Base-by-base conservation (phyloP, 352 stramenopile genomes). In the Globisporangium iwayamae region DNA sequence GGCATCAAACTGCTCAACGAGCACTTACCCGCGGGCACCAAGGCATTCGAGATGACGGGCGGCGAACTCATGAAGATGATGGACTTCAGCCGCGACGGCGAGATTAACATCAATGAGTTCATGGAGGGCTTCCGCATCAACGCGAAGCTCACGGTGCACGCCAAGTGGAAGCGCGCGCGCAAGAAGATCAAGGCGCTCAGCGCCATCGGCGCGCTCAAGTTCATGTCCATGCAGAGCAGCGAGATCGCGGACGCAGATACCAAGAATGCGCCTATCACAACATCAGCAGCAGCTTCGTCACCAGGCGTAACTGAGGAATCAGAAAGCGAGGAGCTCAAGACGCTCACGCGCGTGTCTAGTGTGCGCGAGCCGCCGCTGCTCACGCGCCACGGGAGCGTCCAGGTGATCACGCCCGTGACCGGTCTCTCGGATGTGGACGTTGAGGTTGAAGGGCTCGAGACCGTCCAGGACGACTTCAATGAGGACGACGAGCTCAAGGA, bases 101-200 rank as follows among this genome's bases (percentile, higher is more conserved):
- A 93, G 63, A 87, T 95, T 71, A 93, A 95, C 74, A 95, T 95
- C 61, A 95, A 95, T 66, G 86, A 95, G 77, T 95, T 95, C 63
- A 91, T 95, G 79, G 86, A 95, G 57, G 85, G 86, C 57, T 95
- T 95, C 70, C 83, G 86, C 38, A 89, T 95, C 59, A 91, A 92
- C 53, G 86, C 86, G 39, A 93, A 89, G 67, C 75, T 95, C 50
- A 95, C 86, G 30, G 82, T 91, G 18, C 82, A 91, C 55, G 86
- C 86, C 58, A 94, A 94, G 71, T 94, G 86, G 86, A 91, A 89
- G 70, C 84, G 86, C 62, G 84, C 86, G 30, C 73, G 79, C n/a
- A 93, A 91, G 73, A 94, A 94, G 73, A 89, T 94, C 62, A 90
- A 91, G 64, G 86, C 75, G 25, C 71, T 94, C n/a, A 92, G 81